Conservation (phyloP, 73 alveolate species). For the Tetrahymena borealis region DNA sequence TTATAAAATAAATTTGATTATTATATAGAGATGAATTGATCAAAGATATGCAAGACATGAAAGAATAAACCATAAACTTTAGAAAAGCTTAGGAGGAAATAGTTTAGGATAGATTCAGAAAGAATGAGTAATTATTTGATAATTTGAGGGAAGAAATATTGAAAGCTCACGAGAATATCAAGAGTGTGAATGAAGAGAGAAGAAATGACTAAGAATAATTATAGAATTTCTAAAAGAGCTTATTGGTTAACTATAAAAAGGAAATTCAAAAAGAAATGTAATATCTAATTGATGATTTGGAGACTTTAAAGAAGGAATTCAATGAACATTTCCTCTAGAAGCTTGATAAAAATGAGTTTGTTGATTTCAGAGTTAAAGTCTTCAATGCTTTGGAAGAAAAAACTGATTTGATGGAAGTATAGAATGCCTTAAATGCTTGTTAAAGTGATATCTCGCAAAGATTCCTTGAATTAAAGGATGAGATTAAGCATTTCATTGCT, state of each 20-base stretch:
- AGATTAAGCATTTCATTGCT: constrained; percentile 32
- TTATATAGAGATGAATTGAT: neutral
- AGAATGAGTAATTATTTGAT: constrained; percentile 5
- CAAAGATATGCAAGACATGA: constrained; percentile 21
- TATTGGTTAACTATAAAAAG: constrained; percentile 13
- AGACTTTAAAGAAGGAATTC: neutral
- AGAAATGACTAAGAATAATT: neutral
- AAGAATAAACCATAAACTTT: constrained; percentile 16
- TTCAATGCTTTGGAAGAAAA: constrained; percentile 27
- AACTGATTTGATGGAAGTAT: constrained; percentile 54
- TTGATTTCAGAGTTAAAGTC: neutral
- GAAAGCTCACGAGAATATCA: neutral
- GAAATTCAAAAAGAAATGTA: constrained; percentile 6
- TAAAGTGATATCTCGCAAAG: constrained; percentile 43
- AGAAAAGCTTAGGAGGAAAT: constrained; percentile 29
- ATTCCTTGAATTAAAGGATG: constrained; percentile 50
- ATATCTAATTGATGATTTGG: neutral
- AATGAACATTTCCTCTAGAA: constrained; percentile 11
- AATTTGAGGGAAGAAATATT: constrained; percentile 5
- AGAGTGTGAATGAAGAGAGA: constrained; percentile 8
- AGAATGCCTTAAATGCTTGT: constrained; percentile 51
- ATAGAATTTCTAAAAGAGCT: constrained; percentile 22
- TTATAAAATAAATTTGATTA: neutral
- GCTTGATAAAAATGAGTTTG: constrained; percentile 6
- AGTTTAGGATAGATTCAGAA: neutral